phyloP scores from a whole-genome alignment of 2,329 filamentous ascomycete species.

The Fusarium sp. region DNA sequence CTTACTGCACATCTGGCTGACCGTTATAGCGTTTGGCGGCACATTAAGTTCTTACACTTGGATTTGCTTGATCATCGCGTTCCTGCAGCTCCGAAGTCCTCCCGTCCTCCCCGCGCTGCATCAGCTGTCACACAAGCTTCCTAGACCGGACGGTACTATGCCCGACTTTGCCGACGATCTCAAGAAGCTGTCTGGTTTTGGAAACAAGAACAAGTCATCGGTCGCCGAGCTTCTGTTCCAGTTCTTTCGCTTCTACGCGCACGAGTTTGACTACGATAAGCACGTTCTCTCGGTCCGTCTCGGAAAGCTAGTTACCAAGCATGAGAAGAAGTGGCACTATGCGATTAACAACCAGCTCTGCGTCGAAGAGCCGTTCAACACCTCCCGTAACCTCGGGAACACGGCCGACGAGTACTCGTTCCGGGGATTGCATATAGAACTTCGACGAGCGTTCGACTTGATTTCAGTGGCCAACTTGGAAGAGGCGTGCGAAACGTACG shows the following conservation, averaged over 20 bases:
- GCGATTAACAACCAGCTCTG: conserved; percentile 86
- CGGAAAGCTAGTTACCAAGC: conserved; percentile 82
- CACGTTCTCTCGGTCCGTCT: conserved; percentile 86
- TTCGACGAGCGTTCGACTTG: conserved; percentile 87
- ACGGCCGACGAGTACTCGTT: conserved; percentile 97
- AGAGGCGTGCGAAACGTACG: conserved; percentile 88
- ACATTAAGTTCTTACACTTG: conserved; percentile 98
- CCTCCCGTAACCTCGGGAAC: conserved; percentile 88
- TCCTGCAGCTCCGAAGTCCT: conserved; percentile 87
- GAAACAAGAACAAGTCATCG: conserved; percentile 82
- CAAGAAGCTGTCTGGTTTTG: conserved; percentile 78
- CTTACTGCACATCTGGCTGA: conserved; percentile 29
- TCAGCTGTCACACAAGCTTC: conserved; percentile 64
- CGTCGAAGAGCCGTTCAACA: conserved; percentile 97
- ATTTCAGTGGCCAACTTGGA: conserved; percentile 83
- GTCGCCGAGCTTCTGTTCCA: conserved; percentile 90
- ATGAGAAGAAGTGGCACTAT: conserved; percentile 89
- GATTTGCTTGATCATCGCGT: conserved; percentile 98
- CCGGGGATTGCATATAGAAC: conserved; percentile 87
- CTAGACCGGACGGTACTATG: conserved; percentile 72
- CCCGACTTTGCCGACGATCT: conserved; percentile 91
- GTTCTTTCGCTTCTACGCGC: conserved; percentile 94
- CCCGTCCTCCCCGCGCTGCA: conserved; percentile 90
- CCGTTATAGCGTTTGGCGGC: conserved; percentile 80
- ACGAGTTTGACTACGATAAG: conserved; percentile 92